Conservation (phyloP, 1,284 basidiomycete species). For the Fomitopsis palustris region DNA sequence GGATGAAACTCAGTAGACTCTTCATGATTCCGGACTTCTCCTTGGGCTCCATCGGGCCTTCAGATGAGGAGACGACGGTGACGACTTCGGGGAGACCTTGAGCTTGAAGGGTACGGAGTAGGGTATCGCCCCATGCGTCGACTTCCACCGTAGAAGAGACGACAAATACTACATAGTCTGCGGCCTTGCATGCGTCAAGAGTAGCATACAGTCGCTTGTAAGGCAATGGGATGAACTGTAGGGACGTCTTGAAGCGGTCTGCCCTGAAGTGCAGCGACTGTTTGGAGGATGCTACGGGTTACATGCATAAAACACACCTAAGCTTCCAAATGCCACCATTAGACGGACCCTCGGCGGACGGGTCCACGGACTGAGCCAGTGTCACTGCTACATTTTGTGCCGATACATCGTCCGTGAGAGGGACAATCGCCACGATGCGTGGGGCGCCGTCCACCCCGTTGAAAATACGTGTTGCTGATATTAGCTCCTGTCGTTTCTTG, state of each 20-base stretch:
- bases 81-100: slow-evolving; percentile 79
- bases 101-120: slow-evolving; percentile 84
- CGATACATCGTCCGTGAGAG: slow-evolving; percentile 69
- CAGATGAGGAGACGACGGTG: slow-evolving; percentile 49
- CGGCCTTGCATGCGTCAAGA: slow-evolving; percentile 84
- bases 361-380: slow-evolving; percentile 66
- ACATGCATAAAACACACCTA: slow-evolving; percentile 41
- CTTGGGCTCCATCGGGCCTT: slow-evolving; percentile 50
- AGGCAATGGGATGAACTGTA: slow-evolving; percentile 81
- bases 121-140: slow-evolving; percentile 82
- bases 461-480: slow-evolving; percentile 72
- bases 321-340: slow-evolving; percentile 61
- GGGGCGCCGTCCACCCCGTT: slow-evolving; percentile 77
- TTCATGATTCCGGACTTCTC: slow-evolving; percentile 68
- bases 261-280: slow-evolving; percentile 43
- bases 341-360: slow-evolving; percentile 50
- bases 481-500: slow-evolving; percentile 66
- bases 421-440: slow-evolving; percentile 76
- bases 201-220: slow-evolving; percentile 74
- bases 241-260: slow-evolving; percentile 83
- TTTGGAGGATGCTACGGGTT: neutral
- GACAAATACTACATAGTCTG: slow-evolving; percentile 88
- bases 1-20: slow-evolving; percentile 88
- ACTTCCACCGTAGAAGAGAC: slow-evolving; percentile 85
- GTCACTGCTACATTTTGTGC: slow-evolving; percentile 47